Evolutionary conservation across 495 filamentous ascomycete genomes (phyloP), one percentile per base, ranked within the genome.

Genomic region (Penicillium atrosanguineum): DNA sequence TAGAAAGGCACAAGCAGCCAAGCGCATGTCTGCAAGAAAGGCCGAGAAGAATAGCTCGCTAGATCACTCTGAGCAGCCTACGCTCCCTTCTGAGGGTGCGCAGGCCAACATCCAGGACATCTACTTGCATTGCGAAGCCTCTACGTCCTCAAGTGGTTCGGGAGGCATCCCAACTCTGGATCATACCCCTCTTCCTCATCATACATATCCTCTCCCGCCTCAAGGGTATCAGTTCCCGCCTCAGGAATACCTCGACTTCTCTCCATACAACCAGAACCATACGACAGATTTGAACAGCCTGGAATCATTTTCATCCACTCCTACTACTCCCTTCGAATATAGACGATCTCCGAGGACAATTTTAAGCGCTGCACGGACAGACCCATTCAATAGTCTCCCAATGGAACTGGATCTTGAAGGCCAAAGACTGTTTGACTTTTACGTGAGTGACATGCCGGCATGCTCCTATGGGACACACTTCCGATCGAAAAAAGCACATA

Each of bases 391-490:
- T 43, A 54, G 56, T 1, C 52, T 73, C 18, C 71, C 73, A 16
- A 43, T 69, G 29, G 62, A 69, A 11, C 31, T 73, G 21, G 57
- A 64, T 48, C 43, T 50, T 7, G 64, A 73, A 38, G 66, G 64
- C 16, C 59, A 71, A 46, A 52, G 55, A 16, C 48, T 73, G 4
- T 73, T 73, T 31, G 73, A 75, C 48, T 73, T 71, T 37, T 75
- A 72, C 38, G 66, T 70, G n/a, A 69, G 68, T 34, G 63, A 67
- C 25, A 73, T 75, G 69, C 70, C 69, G 0, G 61, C 70, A 7
- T 70, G 65, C 50, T 72, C 69, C 12, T 76, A 74, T 31, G 73
- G 64, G 18, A 40, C 57, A 2, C 68, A 72, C 59, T 68, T 63
- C 12, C 61, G 62, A 15, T 69, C 71, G 4, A 5, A 48, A n/a